Percentiles rank a stretch among this genome's conserved stretches.
Conservation (phyloP, 2,329 filamentous ascomycete genomes). For the Penicillium verrucosum region DNA sequence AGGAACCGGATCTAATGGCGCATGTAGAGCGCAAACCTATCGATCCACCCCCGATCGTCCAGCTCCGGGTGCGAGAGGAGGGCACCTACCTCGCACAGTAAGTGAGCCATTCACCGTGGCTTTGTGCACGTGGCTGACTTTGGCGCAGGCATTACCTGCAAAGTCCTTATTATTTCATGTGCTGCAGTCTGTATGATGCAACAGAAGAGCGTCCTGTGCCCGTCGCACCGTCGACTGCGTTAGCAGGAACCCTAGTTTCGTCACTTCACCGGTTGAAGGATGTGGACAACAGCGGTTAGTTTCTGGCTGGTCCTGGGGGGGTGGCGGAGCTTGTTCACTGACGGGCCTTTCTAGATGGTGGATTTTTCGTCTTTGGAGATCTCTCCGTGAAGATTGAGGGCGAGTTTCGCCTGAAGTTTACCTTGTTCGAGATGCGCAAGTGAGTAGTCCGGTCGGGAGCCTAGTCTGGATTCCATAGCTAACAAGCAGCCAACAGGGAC, state of each 20-base stretch:
- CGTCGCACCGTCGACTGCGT: constrained; percentile 49
- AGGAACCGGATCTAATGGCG: neutral
- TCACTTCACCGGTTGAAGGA: constrained; percentile 82
- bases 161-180: constrained; percentile 64
- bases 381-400: constrained; percentile 75
- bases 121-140: constrained; percentile 14
- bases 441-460: constrained; percentile 33
- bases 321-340: neutral
- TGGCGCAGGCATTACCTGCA: constrained; percentile 56
- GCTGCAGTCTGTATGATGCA: constrained; percentile 54
- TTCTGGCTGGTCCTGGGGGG: neutral
- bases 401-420: constrained; percentile 70
- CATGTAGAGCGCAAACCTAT: constrained; percentile 73
- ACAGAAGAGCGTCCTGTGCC: constrained; percentile 46
- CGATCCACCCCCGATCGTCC: constrained; percentile 77
- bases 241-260: constrained; percentile 72
- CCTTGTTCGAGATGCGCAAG: constrained; percentile 69
- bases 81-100: constrained; percentile 58
- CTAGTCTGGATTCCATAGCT: constrained; percentile 7
- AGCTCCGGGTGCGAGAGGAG: constrained; percentile 57
- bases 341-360: constrained; percentile 57
- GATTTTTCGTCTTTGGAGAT: constrained; percentile 89
- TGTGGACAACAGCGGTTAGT: constrained; percentile 60
- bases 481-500: constrained; percentile 28
- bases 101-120: constrained; percentile 29